These are phyloP conservation scores for Yamadazyma ubonensis DNA, from an alignment of 805 yeast genomes.

Conservation along the genomic window DNA sequence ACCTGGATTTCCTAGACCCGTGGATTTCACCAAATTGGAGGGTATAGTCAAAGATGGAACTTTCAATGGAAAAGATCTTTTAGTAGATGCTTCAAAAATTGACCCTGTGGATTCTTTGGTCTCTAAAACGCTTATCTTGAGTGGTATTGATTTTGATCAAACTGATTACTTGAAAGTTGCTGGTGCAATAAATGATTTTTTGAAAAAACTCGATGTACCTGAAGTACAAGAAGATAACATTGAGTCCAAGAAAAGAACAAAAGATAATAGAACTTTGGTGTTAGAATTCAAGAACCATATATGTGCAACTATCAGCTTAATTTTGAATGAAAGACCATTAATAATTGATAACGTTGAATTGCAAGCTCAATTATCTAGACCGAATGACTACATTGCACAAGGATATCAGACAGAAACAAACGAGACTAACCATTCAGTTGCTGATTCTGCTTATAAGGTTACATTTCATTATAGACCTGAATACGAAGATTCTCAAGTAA, in stretches of 20 bases:
- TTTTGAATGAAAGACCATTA: constrained; percentile 29
- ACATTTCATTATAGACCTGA: constrained; percentile 11
- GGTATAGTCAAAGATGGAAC: constrained; percentile 37
- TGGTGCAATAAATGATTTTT: constrained; percentile 44
- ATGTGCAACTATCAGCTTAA: constrained; percentile 54
- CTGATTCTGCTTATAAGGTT: constrained; percentile 16
- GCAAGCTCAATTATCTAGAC: constrained; percentile 14
- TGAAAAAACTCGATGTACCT: constrained; percentile 42
- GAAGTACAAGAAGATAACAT: constrained; percentile 34
- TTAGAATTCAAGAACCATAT: constrained; percentile 51
- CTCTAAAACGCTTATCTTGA: constrained; percentile 31
- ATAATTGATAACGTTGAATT: constrained; percentile 25
- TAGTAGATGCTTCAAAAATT: constrained; percentile 34
- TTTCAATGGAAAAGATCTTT: constrained; percentile 28
- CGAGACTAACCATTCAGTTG: constrained; percentile 1
- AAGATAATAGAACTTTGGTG: constrained; percentile 39
- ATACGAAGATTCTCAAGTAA: constrained; percentile 39
- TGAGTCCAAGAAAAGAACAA: constrained; percentile 33
- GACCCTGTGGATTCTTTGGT: constrained; percentile 39
- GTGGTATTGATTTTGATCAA: constrained; percentile 30
- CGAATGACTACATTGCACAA: constrained; percentile 17
- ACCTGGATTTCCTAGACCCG: constrained; percentile 61
- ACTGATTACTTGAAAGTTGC: constrained; percentile 40
- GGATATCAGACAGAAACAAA: constrained; percentile 13
- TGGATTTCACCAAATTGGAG: constrained; percentile 40